Evolutionary conservation across 306 rosid genomes (phyloP), one percentile per base, ranked within the genome.

Genomic region (Heteromeles arbutifolia): DNA sequence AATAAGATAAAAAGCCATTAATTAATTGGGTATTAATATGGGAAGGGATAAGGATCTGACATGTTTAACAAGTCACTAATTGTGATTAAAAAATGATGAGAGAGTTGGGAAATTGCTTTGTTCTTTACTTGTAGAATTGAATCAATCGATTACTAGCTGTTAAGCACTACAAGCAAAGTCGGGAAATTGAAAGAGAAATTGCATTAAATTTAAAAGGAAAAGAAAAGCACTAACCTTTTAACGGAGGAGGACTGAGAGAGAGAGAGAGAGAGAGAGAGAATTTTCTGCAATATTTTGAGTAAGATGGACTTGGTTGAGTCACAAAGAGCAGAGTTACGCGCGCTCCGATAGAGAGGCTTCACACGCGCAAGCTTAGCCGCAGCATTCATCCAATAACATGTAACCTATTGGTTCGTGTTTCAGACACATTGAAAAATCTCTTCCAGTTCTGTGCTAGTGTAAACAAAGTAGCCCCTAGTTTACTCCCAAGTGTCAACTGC

Each of bases 31-130:
- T 41, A 80, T 39, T 45, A 48, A 48, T 59, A 68, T 72, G 78
- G 74, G 13, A 71, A 53, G 14, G 37, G 82, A 77, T 41, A 73
- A 75, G 86, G 83, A 81, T 79, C 79, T 69, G 85, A 79, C 81
- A 81, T 76, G 78, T 65, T 29, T 74, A 34, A 73, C 24, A 44
- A 19, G 62, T 48, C 13, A 5, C 54, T 52, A 26, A 57, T 17
- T 21, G 56, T 28, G 31, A 31, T 19, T 72, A 41, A 24, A 72
- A 9, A 45, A 57, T 24, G 25, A 74, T 74, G 15, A n/a, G 44
- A 43, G 25, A 29, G n/a, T 25, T 37, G 65, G 13, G 41, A n/a
- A 65, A 72, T 73, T 61, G 29, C 31, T 34, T 74, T 69, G 68
- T 66, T 67, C 67, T 26, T 81, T 76, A 13, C 78, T 74, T 79